Evolutionary conservation across 169 alveolate genomes (phyloP).

Genomic region (Plasmodium reichenowi): DNA sequence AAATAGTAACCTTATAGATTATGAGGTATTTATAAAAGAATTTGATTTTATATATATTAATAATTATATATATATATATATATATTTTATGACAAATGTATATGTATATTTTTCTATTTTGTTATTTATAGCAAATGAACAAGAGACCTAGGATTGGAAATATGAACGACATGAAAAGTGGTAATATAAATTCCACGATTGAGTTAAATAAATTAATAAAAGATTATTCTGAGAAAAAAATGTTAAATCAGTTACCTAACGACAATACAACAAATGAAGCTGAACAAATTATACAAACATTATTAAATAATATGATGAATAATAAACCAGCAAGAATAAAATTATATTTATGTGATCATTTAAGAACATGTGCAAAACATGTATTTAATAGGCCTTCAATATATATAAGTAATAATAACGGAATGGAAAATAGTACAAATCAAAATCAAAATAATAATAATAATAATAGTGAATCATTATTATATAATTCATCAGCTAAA

Average conservation of each 20-base stretch:
- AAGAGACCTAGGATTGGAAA: constrained; percentile 45
- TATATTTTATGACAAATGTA: background rate
- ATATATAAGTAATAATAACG: constrained; percentile 10
- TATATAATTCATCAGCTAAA: background rate
- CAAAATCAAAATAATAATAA: constrained; percentile 1
- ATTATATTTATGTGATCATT: constrained; percentile 81
- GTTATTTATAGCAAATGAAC: constrained; percentile 26
- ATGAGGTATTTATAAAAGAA: constrained; percentile 32
- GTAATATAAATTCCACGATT: constrained; percentile 8
- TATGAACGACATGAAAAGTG: constrained; percentile 10
- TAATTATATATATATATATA: constrained; percentile 2
- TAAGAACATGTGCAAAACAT: constrained; percentile 83
- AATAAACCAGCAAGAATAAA: constrained; percentile 54
- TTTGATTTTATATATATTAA: background rate
- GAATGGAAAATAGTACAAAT: background rate
- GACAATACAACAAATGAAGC: constrained; percentile 38
- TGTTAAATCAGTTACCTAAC: background rate
- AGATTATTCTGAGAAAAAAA: constrained; percentile 28
- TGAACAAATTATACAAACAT: constrained; percentile 26
- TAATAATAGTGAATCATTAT: constrained; percentile 3
- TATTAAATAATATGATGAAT: constrained; percentile 18
- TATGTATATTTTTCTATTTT: constrained; percentile 1
- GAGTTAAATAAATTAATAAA: constrained; percentile 37
- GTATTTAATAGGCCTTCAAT: constrained; percentile 78
- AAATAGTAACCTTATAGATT: constrained; percentile 11